A percentile compares a stretch with the other conserved stretches of the same genome.
Conservation (phyloP, 257 asterid genomes). For the Linderniella brevidens region DNA sequence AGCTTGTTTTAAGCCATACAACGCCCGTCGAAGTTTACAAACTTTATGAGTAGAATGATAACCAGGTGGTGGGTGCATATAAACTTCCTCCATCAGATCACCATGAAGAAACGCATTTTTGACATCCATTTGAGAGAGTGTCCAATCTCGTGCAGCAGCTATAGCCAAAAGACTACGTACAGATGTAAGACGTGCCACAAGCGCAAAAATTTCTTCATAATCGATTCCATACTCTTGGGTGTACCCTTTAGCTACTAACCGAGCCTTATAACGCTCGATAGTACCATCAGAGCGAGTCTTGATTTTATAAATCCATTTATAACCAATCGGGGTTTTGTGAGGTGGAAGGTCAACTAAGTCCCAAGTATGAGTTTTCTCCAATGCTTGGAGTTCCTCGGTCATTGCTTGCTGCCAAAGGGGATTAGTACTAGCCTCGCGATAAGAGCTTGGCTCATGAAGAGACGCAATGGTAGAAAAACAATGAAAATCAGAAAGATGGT, state of each 20-base stretch:
- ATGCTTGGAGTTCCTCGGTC: neutral
- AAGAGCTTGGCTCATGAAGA: neutral
- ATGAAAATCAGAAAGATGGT: neutral
- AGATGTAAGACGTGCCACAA: neutral
- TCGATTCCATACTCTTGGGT: neutral
- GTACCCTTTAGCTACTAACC: neutral
- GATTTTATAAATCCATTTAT: neutral
- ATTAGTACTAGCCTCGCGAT: neutral
- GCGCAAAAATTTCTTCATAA: neutral
- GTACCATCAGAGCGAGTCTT: neutral
- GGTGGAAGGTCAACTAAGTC: neutral
- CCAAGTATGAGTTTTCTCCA: too few species aligned
- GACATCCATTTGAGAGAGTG: neutral
- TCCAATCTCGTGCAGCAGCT: neutral
- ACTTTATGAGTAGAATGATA: neutral
- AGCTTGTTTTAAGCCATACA: constrained; percentile 4
- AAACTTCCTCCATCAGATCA: neutral
- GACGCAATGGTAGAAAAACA: neutral
- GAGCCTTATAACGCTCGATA: neutral
- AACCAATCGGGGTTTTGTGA: neutral
- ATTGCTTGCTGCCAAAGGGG: neutral
- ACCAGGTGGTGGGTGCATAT: neutral
- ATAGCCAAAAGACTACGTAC: neutral
- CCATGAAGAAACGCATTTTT: neutral
- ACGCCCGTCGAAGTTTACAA: neutral